Conservation (phyloP, 495 filamentous ascomycete species). For the Penicillium canariense region DNA sequence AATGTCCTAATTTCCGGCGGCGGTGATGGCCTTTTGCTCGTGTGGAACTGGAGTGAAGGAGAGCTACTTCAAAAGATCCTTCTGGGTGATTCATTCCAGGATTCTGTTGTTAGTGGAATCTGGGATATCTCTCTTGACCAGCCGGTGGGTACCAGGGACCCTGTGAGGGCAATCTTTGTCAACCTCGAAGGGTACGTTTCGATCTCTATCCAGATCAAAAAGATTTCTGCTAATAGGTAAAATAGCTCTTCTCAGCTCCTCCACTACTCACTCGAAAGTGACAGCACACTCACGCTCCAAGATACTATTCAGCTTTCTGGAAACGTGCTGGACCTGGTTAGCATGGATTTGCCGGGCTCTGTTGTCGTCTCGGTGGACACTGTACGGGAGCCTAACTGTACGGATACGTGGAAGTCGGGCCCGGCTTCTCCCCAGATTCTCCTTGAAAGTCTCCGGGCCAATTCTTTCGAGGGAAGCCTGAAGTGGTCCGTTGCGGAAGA, state of each 20-base stretch:
- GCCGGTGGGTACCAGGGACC: constrained; percentile 6
- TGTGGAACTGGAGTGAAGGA: constrained; percentile 77
- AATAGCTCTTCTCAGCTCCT: constrained; percentile 61
- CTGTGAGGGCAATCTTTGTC: constrained; percentile 49
- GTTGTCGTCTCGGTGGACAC: constrained; percentile 59
- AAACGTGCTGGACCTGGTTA: constrained; percentile 59
- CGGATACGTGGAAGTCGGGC: constrained; percentile 30
- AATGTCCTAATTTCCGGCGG: constrained; percentile 77
- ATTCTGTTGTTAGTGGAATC: constrained; percentile 37
- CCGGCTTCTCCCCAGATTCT: constrained; percentile 19
- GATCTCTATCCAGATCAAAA: neutral
- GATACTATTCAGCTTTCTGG: constrained; percentile 51
- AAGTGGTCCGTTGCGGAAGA: constrained; percentile 27
- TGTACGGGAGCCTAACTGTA: constrained; percentile 42
- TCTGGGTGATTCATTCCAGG: constrained; percentile 22
- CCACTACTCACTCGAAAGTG: constrained; percentile 47
- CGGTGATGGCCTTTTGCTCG: constrained; percentile 70
- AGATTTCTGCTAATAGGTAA: constrained; percentile 11
- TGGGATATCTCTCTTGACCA: constrained; percentile 31
- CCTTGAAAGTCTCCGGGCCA: constrained; percentile 30
- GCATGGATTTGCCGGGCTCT: constrained; percentile 30
- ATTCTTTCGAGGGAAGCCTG: constrained; percentile 12
- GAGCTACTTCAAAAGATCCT: constrained; percentile 50
- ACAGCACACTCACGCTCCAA: constrained; percentile 43
- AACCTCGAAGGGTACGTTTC: constrained; percentile 64